Evolutionary conservation across 176 grass and related monocot species (phyloP).

Genomic region (Ampelocalamus luodianensis): DNA sequence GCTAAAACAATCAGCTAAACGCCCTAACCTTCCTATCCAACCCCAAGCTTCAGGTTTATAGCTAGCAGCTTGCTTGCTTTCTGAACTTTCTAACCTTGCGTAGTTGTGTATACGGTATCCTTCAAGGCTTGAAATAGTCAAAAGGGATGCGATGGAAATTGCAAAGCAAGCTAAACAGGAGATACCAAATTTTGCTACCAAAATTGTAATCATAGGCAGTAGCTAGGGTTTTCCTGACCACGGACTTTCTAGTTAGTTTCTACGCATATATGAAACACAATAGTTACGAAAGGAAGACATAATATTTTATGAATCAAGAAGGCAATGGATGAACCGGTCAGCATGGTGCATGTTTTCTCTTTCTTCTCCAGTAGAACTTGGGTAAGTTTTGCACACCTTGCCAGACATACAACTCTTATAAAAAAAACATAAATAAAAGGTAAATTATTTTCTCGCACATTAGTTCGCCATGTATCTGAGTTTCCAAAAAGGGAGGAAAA

Average conservation of each 20-base stretch:
- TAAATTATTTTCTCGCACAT: background rate
- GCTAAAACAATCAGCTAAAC: background rate
- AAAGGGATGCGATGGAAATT: background rate
- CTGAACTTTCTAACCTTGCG: background rate
- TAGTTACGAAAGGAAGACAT: background rate
- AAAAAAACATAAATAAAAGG: background rate
- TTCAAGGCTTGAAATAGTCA: background rate
- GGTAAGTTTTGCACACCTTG: background rate
- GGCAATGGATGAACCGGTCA: background rate
- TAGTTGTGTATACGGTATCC: too few species aligned
- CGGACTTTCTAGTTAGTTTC: too few species aligned
- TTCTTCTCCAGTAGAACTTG: background rate
- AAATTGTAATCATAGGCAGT: too few species aligned
- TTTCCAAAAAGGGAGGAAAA: background rate
- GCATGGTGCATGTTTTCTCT: background rate
- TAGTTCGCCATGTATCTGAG: background rate
- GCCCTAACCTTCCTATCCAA: background rate
- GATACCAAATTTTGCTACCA: too few species aligned
- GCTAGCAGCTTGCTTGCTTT: background rate
- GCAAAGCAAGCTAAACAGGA: background rate
- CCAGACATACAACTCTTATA: conserved; percentile 7
- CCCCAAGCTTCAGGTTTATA: background rate
- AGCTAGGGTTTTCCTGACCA: too few species aligned
- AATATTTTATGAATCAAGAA: background rate
- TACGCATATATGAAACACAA: too few species aligned